Evolutionary conservation across 495 filamentous ascomycete species (phyloP).

Genomic region (Arthonia radiata): DNA sequence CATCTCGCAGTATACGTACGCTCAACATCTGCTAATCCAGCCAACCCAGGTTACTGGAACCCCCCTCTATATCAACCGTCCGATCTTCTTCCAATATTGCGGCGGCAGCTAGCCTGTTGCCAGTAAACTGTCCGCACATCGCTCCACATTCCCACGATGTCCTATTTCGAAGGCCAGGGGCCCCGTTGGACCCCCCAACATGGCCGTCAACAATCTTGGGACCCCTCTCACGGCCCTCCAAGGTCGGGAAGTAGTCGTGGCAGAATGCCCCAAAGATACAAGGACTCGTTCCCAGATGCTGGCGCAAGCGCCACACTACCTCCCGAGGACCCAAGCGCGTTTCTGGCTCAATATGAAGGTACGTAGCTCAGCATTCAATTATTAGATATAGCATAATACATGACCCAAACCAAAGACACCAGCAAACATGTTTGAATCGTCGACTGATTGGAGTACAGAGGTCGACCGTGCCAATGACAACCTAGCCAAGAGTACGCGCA

Average conservation of each 20-base stretch:
- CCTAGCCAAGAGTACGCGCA: conserved; percentile 82
- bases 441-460: too few species aligned
- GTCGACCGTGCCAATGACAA: conserved; percentile 92
- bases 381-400: conserved; percentile 1
- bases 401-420: conserved; percentile 1
- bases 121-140: neutral
- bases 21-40: neutral
- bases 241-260: conserved; percentile 42
- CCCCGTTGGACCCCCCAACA: neutral
- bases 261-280: conserved; percentile 1
- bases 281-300: conserved; percentile 15
- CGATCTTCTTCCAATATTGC: neutral
- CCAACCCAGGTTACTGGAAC: neutral
- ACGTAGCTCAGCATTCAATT: conserved; percentile 16
- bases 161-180: neutral
- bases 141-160: neutral
- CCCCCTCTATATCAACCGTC: neutral
- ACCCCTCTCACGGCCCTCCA: conserved; percentile 62
- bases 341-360: conserved; percentile 83
- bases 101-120: neutral
- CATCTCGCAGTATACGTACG: too few species aligned
- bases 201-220: conserved; percentile 46
- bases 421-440: conserved; percentile 4
- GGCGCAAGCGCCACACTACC: conserved; percentile 57
- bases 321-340: conserved; percentile 55